Base-by-base conservation (phyloP, 1,284 basidiomycete genomes). In the Malassezia obtusa region DNA sequence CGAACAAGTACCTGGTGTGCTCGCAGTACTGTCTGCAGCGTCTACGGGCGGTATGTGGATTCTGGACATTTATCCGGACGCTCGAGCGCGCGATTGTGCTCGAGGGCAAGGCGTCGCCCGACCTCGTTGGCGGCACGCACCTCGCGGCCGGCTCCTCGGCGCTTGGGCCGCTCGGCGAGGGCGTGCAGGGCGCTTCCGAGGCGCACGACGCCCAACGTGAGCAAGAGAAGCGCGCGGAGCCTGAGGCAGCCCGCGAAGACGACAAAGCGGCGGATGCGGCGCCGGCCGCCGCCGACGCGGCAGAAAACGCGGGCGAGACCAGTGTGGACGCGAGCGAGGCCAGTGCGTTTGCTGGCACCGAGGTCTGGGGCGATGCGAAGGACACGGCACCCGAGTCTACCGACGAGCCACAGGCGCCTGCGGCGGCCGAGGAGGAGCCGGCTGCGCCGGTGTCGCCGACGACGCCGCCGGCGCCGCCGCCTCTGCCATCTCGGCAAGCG, bases 1-100 rank as follows among this genome's bases (percentile, higher is more conserved):
- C 61, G 0, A 63, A 52, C 10, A 62, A 69, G 14, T 68, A 73
- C 45, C 45, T 73, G 24, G 56, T 73, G 6, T 73, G 71, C 52
- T 62, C 71, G 38, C 63, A 72, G 24, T 62, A 72, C 49, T 71
- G 69, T 49, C 57, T 73, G 19, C 48, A 56, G 26, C 63, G 71
- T 8, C 49, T 73, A 15, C 58, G 69, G 14, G 63, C 64, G 2
- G 66, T 59, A 4, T 73, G 69, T 49, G 65, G 62, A 22, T 71
- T 66, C 43, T 73, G 71, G 71, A 63, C 64, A 37, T 72, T 66
- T 30, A 41, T 73, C 9, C 61, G 71, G 6, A 60, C 62, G 24
- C 50, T 73, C n/a, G 71, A 73, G 50, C 61, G 71, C 4, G 61
- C 65, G 10, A 58, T 73, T 14, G 68, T 73, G 3, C 45, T 73